Base-by-base conservation (phyloP, 768 basidiomycete species). In the Collybia nuda region DNA sequence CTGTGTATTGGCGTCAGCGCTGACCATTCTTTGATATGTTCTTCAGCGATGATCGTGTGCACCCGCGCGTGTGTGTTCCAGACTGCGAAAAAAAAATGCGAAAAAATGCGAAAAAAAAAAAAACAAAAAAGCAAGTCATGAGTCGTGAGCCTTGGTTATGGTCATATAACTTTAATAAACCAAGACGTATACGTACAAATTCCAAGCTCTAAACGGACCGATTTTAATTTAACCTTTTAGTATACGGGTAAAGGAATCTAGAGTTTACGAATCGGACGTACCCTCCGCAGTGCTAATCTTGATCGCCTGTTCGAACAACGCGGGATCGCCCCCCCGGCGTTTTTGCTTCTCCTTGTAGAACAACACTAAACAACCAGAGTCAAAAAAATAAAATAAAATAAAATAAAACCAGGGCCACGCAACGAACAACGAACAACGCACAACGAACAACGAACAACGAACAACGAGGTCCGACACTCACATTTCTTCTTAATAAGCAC, bases 51-150 rank as follows among this genome's bases (percentile, higher is more conserved):
- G 2, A 65, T 64, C 15, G 72, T 67, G 6, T 74, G 70, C 39
- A 88, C 77, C 3, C 86, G 80, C n/a, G 78, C 63, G 60, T 90
- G 85, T 0, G 77, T 84, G 59, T 91, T 92, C 89, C 90, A 91
- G 67, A 91, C 88, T 89, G n/a, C n/a, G n/a, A n/a, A n/a, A n/a
- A n/a, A n/a, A n/a, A n/a, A n/a, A n/a, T n/a, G n/a, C n/a, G n/a
- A n/a, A n/a, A n/a, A n/a, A n/a, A n/a, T n/a, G n/a, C n/a, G n/a
- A n/a, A n/a, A n/a, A n/a, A n/a, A n/a, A n/a, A n/a, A n/a, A n/a
- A n/a, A n/a, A 48, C 40, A 40, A 56, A 22, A 0, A 24, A 19
- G 19, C 24, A 29, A 21, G 3, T 12, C 5, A 24, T 19, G 17
- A 18, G 6, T n/a, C 40, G 28, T 50, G 2, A 32, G 8, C 3